A percentile compares a stretch with the other conserved stretches of the same genome.
Evolutionary conservation across 495 filamentous ascomycete species (phyloP).

Genomic region (Pseudomonodictys pantanalensis): DNA sequence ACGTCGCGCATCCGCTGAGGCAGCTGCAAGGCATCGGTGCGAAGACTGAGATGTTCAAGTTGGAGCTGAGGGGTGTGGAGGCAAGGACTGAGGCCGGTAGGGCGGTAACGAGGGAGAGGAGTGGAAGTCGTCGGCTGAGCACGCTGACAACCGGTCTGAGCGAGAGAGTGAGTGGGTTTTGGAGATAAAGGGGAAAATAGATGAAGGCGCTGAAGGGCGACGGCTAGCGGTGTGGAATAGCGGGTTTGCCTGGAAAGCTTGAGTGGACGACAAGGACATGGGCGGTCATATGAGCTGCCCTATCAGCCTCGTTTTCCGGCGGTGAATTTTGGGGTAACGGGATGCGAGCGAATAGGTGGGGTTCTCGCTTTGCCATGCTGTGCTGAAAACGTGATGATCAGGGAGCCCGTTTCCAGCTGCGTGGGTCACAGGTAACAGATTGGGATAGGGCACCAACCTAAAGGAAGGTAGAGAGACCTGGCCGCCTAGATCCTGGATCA

Average conservation of each 20-base stretch:
- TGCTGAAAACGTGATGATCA: too few species aligned
- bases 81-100: slow-evolving; percentile 1
- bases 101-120: not conserved
- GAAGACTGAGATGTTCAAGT: slow-evolving; percentile 8
- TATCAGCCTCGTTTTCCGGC: too few species aligned
- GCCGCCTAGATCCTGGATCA: too few species aligned
- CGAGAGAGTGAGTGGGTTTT: slow-evolving; percentile 24
- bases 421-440: too few species aligned
- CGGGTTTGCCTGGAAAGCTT: not conserved
- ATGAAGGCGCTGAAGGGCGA: not conserved
- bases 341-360: too few species aligned
- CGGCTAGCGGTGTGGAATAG: not conserved
- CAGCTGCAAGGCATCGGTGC: slow-evolving; percentile 21
- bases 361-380: too few species aligned
- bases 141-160: slow-evolving; percentile 16
- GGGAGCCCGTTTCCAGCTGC: too few species aligned
- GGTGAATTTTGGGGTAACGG: too few species aligned
- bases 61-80: slow-evolving; percentile 21
- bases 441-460: too few species aligned
- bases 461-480: too few species aligned
- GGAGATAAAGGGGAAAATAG: slow-evolving; percentile 1
- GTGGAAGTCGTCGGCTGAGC: slow-evolving; percentile 20
- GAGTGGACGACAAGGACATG: not conserved
- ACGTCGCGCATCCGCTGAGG: slow-evolving; percentile 22
- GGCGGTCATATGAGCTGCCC: too few species aligned